Evolutionary conservation across 192 early-diverging fungal species (phyloP), one percentile per base, ranked within the genome.

Genomic region (Backusella sp.): DNA sequence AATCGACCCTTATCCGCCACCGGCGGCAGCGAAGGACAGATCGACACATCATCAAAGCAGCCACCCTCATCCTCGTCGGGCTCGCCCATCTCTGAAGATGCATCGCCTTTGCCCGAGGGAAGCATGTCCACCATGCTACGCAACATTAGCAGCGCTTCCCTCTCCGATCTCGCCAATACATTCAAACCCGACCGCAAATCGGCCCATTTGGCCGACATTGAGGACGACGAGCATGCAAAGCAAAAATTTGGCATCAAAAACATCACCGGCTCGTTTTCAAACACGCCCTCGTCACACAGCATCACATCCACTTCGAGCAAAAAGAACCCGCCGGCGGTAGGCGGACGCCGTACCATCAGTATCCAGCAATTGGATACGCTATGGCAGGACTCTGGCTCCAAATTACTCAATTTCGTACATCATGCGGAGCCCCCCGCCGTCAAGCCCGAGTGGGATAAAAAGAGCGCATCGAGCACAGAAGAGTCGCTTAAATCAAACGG

Each of bases 331-430:
- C 28, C 44, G 21, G 34, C 21, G 4, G 23, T 11, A 0, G 53
- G 68, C 19, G 75, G 75, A 4, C 67, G 75, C 9, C 66, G 77
- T 11, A 74, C 77, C 21, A 65, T 79, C 1, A 79, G 77, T 52
- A 79, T 79, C 69, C 77, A 79, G 11, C 77, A 79, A 30, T 19
- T 79, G n/a, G 77, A 79, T 68, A 46, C 66, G 7, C 21, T 79
- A 17, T 74, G 66, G 65, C 77, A 79, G 39, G 77, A 79, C 21
- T 79, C 77, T 15, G 73, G 77, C 0, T 70, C 44, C 14, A 79
- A 79, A 59, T 42, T 79, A 21, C 23, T 79, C 7, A 79, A 79
- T 46, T 70, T 79, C 41, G 77, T 79, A 3, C 77, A 79, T 21
- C 71, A 73, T 59, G 28, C 34, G 14, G 44, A 56, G 6, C 34